Evolutionary conservation across 1,139 yeast genomes (phyloP).

Genomic region (Meyerozyma guilliermondii): DNA sequence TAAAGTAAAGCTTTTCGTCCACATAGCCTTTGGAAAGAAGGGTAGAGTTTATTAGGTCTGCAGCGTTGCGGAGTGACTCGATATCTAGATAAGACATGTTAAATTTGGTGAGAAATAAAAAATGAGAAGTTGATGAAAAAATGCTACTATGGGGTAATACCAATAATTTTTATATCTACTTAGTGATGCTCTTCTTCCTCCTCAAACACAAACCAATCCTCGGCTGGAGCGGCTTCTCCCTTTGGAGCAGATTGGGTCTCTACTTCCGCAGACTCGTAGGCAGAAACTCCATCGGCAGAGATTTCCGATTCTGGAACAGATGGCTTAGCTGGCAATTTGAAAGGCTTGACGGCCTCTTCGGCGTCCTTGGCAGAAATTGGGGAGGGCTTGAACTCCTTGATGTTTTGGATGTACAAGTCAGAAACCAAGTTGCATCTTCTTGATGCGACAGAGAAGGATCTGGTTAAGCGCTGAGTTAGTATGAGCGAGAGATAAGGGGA

Average conservation of each 20-base stretch:
- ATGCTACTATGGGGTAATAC: neutral
- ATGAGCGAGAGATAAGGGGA: no score
- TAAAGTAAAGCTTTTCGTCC: conserved; percentile 27
- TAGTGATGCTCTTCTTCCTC: conserved; percentile 56
- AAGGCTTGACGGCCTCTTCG: conserved; percentile 74
- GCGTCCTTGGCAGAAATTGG: conserved; percentile 70
- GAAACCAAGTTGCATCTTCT: conserved; percentile 61
- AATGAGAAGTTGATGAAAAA: neutral
- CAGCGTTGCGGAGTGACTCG: conserved; percentile 33
- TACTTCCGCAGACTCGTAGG: conserved; percentile 71
- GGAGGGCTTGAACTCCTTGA: conserved; percentile 84
- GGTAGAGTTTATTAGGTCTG: conserved; percentile 34
- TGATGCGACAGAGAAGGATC: conserved; percentile 42
- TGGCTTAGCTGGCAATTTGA: conserved; percentile 76
- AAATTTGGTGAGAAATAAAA: neutral
- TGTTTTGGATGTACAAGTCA: conserved; percentile 82
- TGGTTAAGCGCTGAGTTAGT: conserved; percentile 15
- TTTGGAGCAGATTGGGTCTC: conserved; percentile 48
- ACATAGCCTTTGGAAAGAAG: conserved; percentile 36
- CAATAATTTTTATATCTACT: conserved; percentile 3
- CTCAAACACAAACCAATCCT: conserved; percentile 82
- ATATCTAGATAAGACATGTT: conserved; percentile 17
- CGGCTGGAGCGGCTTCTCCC: conserved; percentile 44
- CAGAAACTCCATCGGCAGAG: conserved; percentile 67
- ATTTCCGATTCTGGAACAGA: conserved; percentile 67